Base-by-base conservation (phyloP, 345 rosid genomes). In the Syzygium oleosum region DNA sequence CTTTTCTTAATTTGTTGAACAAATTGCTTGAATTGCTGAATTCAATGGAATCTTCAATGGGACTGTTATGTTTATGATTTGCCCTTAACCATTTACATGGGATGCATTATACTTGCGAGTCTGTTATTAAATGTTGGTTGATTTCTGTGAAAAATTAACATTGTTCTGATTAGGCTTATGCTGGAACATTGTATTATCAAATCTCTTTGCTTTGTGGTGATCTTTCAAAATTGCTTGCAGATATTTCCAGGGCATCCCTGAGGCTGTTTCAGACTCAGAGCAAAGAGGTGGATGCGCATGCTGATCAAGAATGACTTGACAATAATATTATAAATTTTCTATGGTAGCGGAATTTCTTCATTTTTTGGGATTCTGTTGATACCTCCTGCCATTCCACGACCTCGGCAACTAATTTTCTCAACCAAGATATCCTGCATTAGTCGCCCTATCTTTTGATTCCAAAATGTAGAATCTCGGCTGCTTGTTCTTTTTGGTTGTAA, bases 221-320 rank as follows among this genome's bases (percentile, higher is more conserved):
- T 53, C 53, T 31, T 43, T 29, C 3, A 38, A 87, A 83, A 29
- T 87, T 84, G 86, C 29, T 84, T 91, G 91, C 94, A 97, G 99
- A 93, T 97, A 97, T 92, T 97, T 97, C 92, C 98, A 96, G 88
- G 97, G 97, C 59, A 92, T 95, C 73, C 97, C 97, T 2, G 98
- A 95, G 59, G 93, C 93, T 56, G 94, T 91, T 55, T 89, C 96
- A 0, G 98, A 95, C 91, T 92, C 90, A n/a, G 99, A 95, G 90
- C 99, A 95, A 90, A 91, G 97, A 90, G 94, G 99, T 43, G 98
- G 99, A 22, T 97, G 99, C 87, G 94, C 99, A 46, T 97, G 99
- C 90, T 97, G 93, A 97, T 73, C 14, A 51, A 68, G 41, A 52
- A 52, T 23, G 52, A 86, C 84, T 49, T 54, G 73, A 52, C 5